These are phyloP conservation scores for Beauveria rudraprayagi DNA, from an alignment of 2,329 filamentous ascomycete species.

Conservation along the genomic window DNA sequence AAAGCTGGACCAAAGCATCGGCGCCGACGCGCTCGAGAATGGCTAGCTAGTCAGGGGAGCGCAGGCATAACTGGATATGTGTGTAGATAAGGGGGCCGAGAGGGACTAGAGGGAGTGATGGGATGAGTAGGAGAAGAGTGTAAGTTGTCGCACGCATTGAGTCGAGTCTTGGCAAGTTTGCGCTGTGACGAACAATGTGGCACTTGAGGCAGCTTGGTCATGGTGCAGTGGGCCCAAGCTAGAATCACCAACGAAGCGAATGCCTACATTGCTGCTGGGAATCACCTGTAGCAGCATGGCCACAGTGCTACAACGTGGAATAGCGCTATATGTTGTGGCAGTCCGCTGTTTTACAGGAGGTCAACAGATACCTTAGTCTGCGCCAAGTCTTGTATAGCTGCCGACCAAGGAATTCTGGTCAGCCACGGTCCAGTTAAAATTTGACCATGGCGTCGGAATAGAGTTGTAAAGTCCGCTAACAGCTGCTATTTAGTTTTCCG, in stretches of 20 bases:
- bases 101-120: neutral
- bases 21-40: slow-evolving; percentile 1
- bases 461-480: no score
- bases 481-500: no score
- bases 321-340: no score
- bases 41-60: neutral
- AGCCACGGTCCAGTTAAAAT: neutral
- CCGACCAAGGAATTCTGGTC: neutral
- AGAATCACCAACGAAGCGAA: no score
- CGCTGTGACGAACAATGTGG: neutral
- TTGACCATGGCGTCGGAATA: neutral
- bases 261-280: no score
- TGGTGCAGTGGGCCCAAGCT: no score
- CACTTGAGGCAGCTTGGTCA: neutral
- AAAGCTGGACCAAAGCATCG: neutral
- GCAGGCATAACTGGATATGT: neutral
- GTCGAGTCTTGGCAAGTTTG: slow-evolving; percentile 4
- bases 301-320: no score
- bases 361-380: no score
- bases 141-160: neutral
- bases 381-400: neutral
- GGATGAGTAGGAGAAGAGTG: neutral
- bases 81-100: neutral
- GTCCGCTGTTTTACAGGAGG: neutral
- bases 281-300: no score